These are phyloP conservation scores for Exidia glandulosa DNA, from an alignment of 768 basidiomycete genomes.

Conservation along the genomic window DNA sequence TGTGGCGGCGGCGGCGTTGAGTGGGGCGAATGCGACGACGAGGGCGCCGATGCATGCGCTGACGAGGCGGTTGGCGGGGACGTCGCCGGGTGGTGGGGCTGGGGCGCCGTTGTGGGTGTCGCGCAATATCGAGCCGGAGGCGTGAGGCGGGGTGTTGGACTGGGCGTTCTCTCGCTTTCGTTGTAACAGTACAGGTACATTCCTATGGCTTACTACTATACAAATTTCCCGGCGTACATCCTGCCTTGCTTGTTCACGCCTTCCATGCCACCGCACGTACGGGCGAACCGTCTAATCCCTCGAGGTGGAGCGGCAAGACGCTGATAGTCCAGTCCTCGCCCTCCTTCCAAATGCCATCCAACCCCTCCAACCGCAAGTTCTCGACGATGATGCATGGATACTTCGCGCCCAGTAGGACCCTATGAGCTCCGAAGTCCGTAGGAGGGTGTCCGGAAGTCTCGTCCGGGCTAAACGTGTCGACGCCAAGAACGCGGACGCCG, in stretches of 20 bases:
- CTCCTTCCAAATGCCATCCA: constrained; percentile 30
- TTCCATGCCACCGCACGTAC: constrained; percentile 59
- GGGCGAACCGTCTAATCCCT: constrained; percentile 54
- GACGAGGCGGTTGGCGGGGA: too few species aligned
- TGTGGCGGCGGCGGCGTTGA: neutral
- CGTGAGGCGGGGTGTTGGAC: too few species aligned
- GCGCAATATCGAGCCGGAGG: too few species aligned
- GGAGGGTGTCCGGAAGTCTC: constrained; percentile 21
- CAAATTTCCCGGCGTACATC: too few species aligned
- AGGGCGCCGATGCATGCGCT: too few species aligned
- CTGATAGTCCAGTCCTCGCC: constrained; percentile 40
- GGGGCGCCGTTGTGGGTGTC: too few species aligned
- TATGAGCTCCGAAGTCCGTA: constrained; percentile 46
- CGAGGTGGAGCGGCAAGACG: constrained; percentile 48
- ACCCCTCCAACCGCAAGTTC: constrained; percentile 49
- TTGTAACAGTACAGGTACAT: too few species aligned
- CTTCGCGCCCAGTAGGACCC: constrained; percentile 46
- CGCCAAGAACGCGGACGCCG: constrained; percentile 48
- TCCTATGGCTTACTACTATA: too few species aligned
- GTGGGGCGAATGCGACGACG: neutral
- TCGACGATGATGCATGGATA: constrained; percentile 48
- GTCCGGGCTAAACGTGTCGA: constrained; percentile 60
- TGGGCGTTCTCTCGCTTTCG: too few species aligned
- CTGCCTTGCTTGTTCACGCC: too few species aligned
- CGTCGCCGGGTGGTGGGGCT: too few species aligned